These are phyloP conservation scores for Pezicula rhizophila DNA, from an alignment of 2,329 filamentous ascomycete species.

Conservation along the genomic window DNA sequence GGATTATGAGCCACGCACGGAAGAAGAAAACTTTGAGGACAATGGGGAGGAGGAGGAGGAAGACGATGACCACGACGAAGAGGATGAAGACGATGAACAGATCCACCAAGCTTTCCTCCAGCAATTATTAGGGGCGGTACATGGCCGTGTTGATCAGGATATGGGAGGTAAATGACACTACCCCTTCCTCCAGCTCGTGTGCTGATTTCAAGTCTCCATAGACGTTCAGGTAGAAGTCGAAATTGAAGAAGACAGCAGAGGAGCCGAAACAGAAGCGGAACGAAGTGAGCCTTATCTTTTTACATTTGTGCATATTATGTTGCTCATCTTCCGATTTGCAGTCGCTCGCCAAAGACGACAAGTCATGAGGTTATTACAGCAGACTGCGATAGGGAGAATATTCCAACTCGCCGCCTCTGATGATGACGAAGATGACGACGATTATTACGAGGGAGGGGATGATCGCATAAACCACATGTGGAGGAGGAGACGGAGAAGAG, in stretches of 20 bases:
- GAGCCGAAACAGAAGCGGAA: conserved; percentile 19
- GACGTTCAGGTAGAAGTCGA: conserved; percentile 21
- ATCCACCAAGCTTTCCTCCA: neutral
- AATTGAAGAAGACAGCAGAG: conserved; percentile 30
- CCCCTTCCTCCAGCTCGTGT: too few species aligned
- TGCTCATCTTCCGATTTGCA: conserved; percentile 22
- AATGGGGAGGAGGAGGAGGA: too few species aligned
- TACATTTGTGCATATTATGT: conserved; percentile 16
- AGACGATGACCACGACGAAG: neutral
- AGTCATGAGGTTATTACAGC: conserved; percentile 17
- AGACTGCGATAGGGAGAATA: conserved; percentile 15
- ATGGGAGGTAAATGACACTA: too few species aligned
- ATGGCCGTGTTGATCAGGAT: neutral
- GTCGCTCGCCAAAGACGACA: conserved; percentile 14
- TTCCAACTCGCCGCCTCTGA: conserved; percentile 10
- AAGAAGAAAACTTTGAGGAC: too few species aligned
- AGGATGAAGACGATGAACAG: neutral
- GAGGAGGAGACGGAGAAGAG: conserved; percentile 37
- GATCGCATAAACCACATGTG: conserved; percentile 29
- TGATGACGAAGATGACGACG: conserved; percentile 10
- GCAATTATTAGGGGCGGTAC: neutral
- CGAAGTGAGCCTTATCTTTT: conserved; percentile 27
- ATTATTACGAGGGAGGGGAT: conserved; percentile 17
- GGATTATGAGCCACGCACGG: neutral
- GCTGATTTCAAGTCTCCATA: too few species aligned